Conservation (phyloP, 23 red algal genomes). For the Cyanidioschyzon merolae region DNA sequence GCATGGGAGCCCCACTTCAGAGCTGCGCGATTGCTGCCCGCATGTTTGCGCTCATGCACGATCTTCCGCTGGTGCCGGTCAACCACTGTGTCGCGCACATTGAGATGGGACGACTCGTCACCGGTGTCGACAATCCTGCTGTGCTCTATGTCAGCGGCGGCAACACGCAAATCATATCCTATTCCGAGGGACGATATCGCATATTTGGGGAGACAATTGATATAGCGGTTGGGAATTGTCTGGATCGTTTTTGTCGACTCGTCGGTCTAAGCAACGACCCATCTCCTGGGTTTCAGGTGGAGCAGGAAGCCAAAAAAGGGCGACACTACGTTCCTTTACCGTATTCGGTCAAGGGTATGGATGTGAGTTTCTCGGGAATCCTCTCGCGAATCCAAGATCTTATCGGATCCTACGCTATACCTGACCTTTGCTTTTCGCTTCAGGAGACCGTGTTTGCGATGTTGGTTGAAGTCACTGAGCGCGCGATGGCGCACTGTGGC, state of each 20-base stretch:
- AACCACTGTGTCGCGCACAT: constrained; percentile 99
- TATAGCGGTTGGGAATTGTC: constrained; percentile 99
- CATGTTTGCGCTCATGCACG: constrained; percentile 49
- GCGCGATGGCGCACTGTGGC: constrained; percentile 89
- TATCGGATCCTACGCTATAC: constrained; percentile 26
- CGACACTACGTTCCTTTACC: constrained; percentile 53
- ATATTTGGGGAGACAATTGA: constrained; percentile 99
- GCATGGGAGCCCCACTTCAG: constrained; percentile 89
- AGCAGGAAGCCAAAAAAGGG: constrained; percentile 64
- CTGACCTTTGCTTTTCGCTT: constrained; percentile 88
- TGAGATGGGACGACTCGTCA: constrained; percentile 97
- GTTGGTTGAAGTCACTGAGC: constrained; percentile 95
- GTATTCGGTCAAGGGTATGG: constrained; percentile 98
- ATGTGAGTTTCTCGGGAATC: constrained; percentile 95
- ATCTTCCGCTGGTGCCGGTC: constrained; percentile 61
- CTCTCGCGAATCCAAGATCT: constrained; percentile 53
- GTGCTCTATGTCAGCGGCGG: constrained; percentile 94
- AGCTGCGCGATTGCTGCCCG: constrained; percentile 75
- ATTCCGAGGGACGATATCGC: constrained; percentile 72
- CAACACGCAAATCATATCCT: constrained; percentile 96
- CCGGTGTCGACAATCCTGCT: constrained; percentile 54
- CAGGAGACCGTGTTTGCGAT: constrained; percentile 98
- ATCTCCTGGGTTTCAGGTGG: constrained; percentile 82
- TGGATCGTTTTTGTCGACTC: constrained; percentile 90
- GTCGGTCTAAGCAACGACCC: constrained; percentile 84